Conservation (phyloP, 805 yeast genomes). For the Zygosaccharomyces bisporus region DNA sequence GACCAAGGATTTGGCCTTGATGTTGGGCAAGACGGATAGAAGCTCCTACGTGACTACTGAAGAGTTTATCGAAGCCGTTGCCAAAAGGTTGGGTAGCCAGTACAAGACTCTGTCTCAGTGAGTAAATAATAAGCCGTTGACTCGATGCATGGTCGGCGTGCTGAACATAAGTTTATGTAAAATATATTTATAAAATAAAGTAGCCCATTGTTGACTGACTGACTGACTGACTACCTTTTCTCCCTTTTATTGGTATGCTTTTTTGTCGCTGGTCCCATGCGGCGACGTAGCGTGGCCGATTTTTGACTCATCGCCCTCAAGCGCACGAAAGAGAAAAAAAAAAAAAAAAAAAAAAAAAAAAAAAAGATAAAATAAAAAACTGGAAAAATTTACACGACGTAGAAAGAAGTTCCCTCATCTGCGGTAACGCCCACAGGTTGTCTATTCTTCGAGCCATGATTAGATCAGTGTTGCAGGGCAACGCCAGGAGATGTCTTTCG, state of each 20-base stretch:
- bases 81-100: constrained; percentile 49
- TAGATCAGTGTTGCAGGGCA: constrained; percentile 20
- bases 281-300: not conserved
- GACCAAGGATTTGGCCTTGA: constrained; percentile 95
- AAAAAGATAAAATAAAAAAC: too few species aligned
- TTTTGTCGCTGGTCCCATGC: not conserved
- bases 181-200: not conserved
- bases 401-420: too few species aligned
- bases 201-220: not conserved
- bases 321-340: constrained; percentile 2
- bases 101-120: constrained; percentile 16
- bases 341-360: constrained; percentile 1
- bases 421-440: too few species aligned
- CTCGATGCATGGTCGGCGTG: too few species aligned
- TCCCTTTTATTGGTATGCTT: not conserved
- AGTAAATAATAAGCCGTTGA: too few species aligned
- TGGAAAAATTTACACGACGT: too few species aligned
- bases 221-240: not conserved
- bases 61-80: constrained; percentile 83
- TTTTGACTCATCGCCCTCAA: constrained; percentile 7
- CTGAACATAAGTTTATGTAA: too few species aligned
- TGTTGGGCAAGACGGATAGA: constrained; percentile 82
- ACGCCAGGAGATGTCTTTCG: constrained; percentile 14
- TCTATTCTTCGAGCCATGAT: constrained; percentile 15
- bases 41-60: constrained; percentile 82